Conservation (phyloP, 179 eudicot genomes). For the Gypsophila paniculata region DNA sequence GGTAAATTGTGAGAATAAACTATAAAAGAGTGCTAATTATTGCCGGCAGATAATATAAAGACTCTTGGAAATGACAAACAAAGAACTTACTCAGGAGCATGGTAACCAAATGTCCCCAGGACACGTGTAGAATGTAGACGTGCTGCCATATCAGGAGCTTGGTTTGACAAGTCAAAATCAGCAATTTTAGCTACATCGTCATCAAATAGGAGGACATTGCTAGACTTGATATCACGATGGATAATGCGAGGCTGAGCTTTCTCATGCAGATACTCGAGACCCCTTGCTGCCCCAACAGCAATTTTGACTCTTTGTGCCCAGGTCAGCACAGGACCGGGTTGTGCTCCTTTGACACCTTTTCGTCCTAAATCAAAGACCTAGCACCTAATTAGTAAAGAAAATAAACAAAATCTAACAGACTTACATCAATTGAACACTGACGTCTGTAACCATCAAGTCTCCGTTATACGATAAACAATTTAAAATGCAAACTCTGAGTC, state of each 20-base stretch:
- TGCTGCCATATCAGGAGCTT: conserved; percentile 88
- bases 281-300: conserved; percentile 85
- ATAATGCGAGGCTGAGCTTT: conserved; percentile 80
- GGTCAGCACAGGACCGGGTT: conserved; percentile 74
- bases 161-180: conserved; percentile 80
- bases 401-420: too few species aligned
- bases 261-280: conserved; percentile 84
- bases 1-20: too few species aligned
- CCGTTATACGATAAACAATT: too few species aligned
- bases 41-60: neutral
- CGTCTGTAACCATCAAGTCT: too few species aligned
- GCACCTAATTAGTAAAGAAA: conserved; percentile 7
- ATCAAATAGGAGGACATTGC: conserved; percentile 74
- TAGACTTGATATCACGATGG: conserved; percentile 87
- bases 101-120: conserved; percentile 84
- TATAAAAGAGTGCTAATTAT: too few species aligned
- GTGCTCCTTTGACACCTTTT: conserved; percentile 86
- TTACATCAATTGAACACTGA: too few species aligned
- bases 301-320: conserved; percentile 91
- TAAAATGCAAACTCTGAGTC: too few species aligned
- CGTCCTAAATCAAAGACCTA: conserved; percentile 30
- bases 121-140: conserved; percentile 93
- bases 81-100: conserved; percentile 81
- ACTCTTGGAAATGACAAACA: neutral
- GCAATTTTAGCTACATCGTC: conserved; percentile 83